Percentiles rank a stretch among this genome's conserved stretches.
Conservation (phyloP, 768 basidiomycete genomes). For the Panaeolus papilionaceus region DNA sequence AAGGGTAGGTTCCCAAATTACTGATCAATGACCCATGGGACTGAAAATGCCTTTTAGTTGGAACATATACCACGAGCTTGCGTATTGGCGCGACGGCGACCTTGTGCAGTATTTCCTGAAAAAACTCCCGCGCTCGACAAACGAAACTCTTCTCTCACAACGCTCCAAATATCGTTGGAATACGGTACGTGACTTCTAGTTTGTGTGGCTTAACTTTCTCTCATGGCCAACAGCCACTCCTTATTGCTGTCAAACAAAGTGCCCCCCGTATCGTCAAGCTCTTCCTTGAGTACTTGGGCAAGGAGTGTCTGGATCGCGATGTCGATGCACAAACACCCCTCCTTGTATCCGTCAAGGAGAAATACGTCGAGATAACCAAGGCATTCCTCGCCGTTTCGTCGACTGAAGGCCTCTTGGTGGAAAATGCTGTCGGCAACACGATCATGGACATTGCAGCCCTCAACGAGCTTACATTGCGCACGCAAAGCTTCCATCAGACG, state of each 20-base stretch:
- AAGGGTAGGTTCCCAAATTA: conserved; percentile 44
- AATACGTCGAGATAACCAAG: conserved; percentile 41
- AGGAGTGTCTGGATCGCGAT: conserved; percentile 47
- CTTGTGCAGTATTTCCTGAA: conserved; percentile 50
- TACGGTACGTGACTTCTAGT: conserved; percentile 42
- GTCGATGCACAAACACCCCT: conserved; percentile 57
- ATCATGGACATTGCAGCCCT: conserved; percentile 44
- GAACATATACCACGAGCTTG: conserved; percentile 63
- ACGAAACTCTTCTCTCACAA: conserved; percentile 48
- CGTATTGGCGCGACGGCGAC: conserved; percentile 32
- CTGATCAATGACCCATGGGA: neutral
- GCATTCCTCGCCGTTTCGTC: conserved; percentile 46
- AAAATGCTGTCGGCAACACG: conserved; percentile 57
- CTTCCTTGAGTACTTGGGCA: conserved; percentile 44
- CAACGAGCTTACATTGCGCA: conserved; percentile 33
- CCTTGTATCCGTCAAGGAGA: conserved; percentile 49
- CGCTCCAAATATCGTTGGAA: conserved; percentile 51
- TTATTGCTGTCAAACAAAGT: conserved; percentile 52
- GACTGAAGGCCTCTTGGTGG: conserved; percentile 46
- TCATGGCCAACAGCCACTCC: conserved; percentile 50
- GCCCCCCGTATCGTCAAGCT: conserved; percentile 36
- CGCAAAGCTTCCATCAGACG: conserved; percentile 17
- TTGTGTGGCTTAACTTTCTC: neutral
- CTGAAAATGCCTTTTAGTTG: conserved; percentile 39
- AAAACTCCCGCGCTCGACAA: conserved; percentile 58